A percentile compares a stretch with the other conserved stretches of the same genome.
These are phyloP conservation scores for Candida parachauliodes DNA, from an alignment of 805 yeast species.

Conservation along the genomic window DNA sequence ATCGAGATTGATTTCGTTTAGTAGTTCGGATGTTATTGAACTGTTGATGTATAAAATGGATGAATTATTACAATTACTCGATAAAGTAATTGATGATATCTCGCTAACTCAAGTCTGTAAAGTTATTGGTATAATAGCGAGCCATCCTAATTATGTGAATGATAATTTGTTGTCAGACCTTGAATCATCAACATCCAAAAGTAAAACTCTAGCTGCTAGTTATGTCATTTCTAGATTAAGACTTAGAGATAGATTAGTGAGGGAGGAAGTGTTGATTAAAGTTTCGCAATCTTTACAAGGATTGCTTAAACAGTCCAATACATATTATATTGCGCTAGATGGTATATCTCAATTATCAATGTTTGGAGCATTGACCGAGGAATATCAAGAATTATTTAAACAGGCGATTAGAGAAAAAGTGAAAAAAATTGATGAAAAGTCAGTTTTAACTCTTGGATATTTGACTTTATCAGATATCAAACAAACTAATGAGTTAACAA, in stretches of 20 bases:
- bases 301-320: conserved; percentile 14
- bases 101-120: conserved; percentile 35
- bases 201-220: conserved; percentile 32
- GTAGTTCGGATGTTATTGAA: conserved; percentile 25
- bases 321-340: conserved; percentile 30
- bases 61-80: conserved; percentile 22
- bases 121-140: conserved; percentile 46
- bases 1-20: conserved; percentile 27
- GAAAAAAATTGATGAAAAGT: conserved; percentile 55
- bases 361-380: conserved; percentile 36
- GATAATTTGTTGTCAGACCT: conserved; percentile 2
- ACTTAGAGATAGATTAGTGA: conserved; percentile 24
- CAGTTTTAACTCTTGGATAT: conserved; percentile 54
- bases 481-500: conserved; percentile 16
- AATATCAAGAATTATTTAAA: conserved; percentile 24
- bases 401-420: conserved; percentile 35
- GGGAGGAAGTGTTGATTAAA: conserved; percentile 13
- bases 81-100: conserved; percentile 18
- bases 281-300: conserved; percentile 16
- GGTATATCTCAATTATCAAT: conserved; percentile 41
- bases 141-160: conserved; percentile 30
- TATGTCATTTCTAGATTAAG: conserved; percentile 46
- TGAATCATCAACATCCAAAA: conserved; percentile 13
- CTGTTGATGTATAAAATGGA: conserved; percentile 16
- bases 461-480: conserved; percentile 44